Conservation (phyloP, 768 basidiomycete species). For the Suillus clintonianus region DNA sequence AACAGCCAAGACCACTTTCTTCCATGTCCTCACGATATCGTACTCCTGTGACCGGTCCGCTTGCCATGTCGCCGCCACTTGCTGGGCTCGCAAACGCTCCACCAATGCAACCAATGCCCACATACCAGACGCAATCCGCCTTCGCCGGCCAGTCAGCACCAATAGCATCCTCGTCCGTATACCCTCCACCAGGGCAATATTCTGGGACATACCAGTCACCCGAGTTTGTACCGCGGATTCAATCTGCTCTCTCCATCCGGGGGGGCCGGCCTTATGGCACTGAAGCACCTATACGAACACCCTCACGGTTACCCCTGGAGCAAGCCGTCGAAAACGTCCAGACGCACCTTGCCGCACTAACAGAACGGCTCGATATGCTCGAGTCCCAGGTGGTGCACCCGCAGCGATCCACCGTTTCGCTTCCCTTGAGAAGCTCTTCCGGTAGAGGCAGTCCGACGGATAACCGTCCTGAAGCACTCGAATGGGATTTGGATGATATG, state of each 20-base stretch:
- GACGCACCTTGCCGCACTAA: slow-evolving; percentile 77
- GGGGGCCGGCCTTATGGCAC: slow-evolving; percentile 34
- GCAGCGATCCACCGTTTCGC: slow-evolving; percentile 43
- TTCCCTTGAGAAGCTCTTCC: slow-evolving; percentile 40
- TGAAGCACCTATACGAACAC: slow-evolving; percentile 40
- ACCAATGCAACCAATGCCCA: slow-evolving; percentile 69
- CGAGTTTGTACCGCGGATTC: slow-evolving; percentile 38
- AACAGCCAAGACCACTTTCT: slow-evolving; percentile 62
- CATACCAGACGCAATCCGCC: slow-evolving; percentile 72
- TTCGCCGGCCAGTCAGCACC: slow-evolving; percentile 53
- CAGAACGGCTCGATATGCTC: slow-evolving; percentile 76
- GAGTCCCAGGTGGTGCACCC: slow-evolving; percentile 39
- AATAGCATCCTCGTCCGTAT: slow-evolving; percentile 38
- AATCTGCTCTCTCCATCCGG: slow-evolving; percentile 38
- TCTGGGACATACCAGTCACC: slow-evolving; percentile 41
- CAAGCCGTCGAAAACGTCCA: slow-evolving; percentile 80
- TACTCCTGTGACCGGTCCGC: slow-evolving; percentile 69
- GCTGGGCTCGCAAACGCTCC: slow-evolving; percentile 48
- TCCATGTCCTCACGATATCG: slow-evolving; percentile 80
- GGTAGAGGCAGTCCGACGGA: slow-evolving; percentile 47
- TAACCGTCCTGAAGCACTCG: slow-evolving; percentile 29
- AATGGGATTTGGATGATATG: slow-evolving; percentile 79
- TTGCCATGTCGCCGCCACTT: slow-evolving; percentile 58
- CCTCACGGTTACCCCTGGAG: slow-evolving; percentile 57
- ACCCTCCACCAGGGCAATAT: slow-evolving; percentile 39